Evolutionary conservation across 1,284 basidiomycete species (phyloP).

Genomic region (Ceratobasidium sp.): DNA sequence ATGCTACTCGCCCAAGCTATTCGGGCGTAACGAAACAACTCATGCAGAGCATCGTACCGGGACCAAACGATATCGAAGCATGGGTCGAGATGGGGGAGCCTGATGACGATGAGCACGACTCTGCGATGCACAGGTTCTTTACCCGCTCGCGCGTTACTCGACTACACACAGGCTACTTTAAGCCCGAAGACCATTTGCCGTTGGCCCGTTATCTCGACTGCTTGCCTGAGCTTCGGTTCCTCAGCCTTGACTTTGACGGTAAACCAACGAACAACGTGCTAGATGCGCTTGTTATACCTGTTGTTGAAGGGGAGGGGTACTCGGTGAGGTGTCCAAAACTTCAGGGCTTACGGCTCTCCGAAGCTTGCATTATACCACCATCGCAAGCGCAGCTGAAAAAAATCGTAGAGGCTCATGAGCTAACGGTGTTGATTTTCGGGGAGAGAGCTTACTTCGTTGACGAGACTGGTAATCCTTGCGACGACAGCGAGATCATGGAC

Average conservation of each 20-base stretch:
- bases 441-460: constrained; percentile 3
- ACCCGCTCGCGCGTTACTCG: not conserved
- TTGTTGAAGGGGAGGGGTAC: not conserved
- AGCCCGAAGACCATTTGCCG: not conserved
- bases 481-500: constrained; percentile 2
- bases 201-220: not conserved
- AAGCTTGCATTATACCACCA: not conserved
- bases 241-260: too few relatives aligned
- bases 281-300: not conserved
- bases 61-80: not conserved
- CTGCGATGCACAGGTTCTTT: constrained; percentile 2
- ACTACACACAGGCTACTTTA: constrained; percentile 1
- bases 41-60: constrained; percentile 10
- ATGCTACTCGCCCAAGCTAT: not conserved
- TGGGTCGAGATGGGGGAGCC: constrained; percentile 4
- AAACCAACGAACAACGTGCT: not conserved
- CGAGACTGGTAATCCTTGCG: not conserved
- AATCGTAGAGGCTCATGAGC: not conserved
- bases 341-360: not conserved
- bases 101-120: constrained; percentile 8
- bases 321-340: not conserved
- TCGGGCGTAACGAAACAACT: not conserved
- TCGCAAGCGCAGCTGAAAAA: not conserved
- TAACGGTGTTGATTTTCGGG: not conserved
- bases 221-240: too few relatives aligned